Evolutionary conservation across 78 protist genomes (phyloP), one percentile per base, ranked within the genome.

Genomic region (Neovahlkampfia damariscottae): DNA sequence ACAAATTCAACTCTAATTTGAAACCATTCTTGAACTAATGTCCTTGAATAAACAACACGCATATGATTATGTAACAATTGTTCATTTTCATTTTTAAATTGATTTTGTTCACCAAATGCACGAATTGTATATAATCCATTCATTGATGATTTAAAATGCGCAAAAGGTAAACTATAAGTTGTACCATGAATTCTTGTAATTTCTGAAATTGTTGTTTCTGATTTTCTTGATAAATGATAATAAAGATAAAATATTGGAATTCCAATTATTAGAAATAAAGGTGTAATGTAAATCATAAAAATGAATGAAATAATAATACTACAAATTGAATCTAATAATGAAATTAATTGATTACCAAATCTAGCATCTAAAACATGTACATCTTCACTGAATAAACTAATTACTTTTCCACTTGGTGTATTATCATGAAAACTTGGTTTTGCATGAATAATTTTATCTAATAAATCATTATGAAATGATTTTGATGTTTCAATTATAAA

Each of bases 91-190:
- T 28, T 66, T n/a, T n/a, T n/a, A n/a, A n/a, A n/a, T n/a, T n/a
- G n/a, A n/a, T n/a, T n/a, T n/a, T n/a, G n/a, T n/a, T n/a, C n/a
- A 3, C 38, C 8, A 8, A 70, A 59, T 29, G 88, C 87, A 0
- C 87, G 88, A 34, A 84, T 74, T 38, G 35, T 35, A 10, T 79
- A 0, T 3, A 29, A 66, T 2, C 92, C 92, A 3, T 8, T 19
- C 30, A 82, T 32, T 28, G 88, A 41, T 80, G 84, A 89, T 1
- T 35, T 2, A 19, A 86, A 82, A 78, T 83, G 82, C 5, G 78
- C 70, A 40, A 58, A 78, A n/a, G 84, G 8, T 4, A 89, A 89
- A 7, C 86, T 71, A 4, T 70, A 77, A 2, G 88, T 5, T 19
- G 59, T 27, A 0, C 59, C 36, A 9, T 79, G 80, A 30, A 88